Evolutionary conservation across 2,329 filamentous ascomycete species (phyloP), one percentile per base, ranked within the genome.

Genomic region (Sclerotinia minor): DNA sequence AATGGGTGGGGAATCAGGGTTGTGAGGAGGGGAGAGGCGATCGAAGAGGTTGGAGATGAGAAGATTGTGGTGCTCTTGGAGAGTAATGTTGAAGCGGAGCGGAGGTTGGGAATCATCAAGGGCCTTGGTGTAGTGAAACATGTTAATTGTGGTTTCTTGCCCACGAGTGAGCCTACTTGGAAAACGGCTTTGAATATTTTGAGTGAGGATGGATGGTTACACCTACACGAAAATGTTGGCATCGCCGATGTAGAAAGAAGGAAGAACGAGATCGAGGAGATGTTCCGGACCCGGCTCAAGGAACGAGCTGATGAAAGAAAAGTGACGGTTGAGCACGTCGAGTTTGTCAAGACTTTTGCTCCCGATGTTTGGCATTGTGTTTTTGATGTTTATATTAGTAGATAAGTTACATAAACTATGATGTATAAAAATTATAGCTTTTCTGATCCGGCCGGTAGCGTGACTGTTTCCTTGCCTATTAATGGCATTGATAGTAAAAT

Each of bases 301-400:
- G 54, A 67, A 29, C 49, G n/a, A 24, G 32, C 52, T 2, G 71
- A 70, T 50, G 32, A 57, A 1, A 65, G 71, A 26, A 67, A 49
- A 21, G 77, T 79, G 17, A 74, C 72, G 32, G 81, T 84, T 47
- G 83, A 84, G 71, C 84, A 89, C 77, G 83, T 87, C 50, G 87
- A 90, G 78, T 79, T 82, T 72, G 88, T 90, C 75, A 90, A 91
- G 81, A 89, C 87, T 63, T 90, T 86, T 81, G 88, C 87, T 72
- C 88, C 88, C 38, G 86, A 83, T 0, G 86, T 90, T 9, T 89
- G 87, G 87, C 88, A 91, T 78, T 88, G 86, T 72, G 88, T 90
- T 67, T 90, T 89, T 78, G 88, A 91, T 77, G 80, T 89, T 26
- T 81, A 80, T 65, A 60, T 77, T 19, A 45, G 52, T 26, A 65